phyloP scores from a whole-genome alignment of 2,329 filamentous ascomycete species.

The Biscogniauxia sp. region DNA sequence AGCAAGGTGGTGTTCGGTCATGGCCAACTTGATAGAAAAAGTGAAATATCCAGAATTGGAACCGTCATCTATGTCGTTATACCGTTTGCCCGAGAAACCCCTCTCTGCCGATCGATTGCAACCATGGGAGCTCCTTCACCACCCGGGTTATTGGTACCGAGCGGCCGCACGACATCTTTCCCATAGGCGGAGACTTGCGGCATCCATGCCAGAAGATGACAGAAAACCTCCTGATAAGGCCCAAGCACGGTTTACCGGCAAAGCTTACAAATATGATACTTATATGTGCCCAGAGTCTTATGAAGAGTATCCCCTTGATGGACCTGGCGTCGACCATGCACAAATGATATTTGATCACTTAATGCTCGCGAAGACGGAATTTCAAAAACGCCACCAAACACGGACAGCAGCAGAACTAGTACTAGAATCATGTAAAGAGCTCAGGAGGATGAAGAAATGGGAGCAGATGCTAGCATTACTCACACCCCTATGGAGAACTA shows the following conservation, averaged over 20 bases:
- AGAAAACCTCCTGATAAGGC: conserved; percentile 49
- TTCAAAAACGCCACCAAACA: conserved; percentile 50
- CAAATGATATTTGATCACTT: conserved; percentile 54
- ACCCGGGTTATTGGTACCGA: conserved; percentile 66
- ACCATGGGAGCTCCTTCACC: conserved; percentile 64
- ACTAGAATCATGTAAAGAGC: conserved; percentile 56
- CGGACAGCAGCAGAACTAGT: conserved; percentile 55
- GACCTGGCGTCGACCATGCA: conserved; percentile 53
- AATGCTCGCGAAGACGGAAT: conserved; percentile 51
- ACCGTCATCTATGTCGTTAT: conserved; percentile 44
- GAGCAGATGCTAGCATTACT: conserved; percentile 53
- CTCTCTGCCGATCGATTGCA: conserved; percentile 56
- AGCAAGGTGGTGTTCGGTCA: conserved; percentile 64
- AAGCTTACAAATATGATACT: conserved; percentile 59
- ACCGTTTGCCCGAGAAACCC: conserved; percentile 56
- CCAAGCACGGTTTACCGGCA: conserved; percentile 45
- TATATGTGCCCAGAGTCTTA: conserved; percentile 65
- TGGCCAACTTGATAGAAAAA: conserved; percentile 60
- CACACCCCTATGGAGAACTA: conserved; percentile 55
- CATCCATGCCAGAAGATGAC: conserved; percentile 58
- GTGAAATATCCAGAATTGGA: conserved; percentile 50
- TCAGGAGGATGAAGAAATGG: conserved; percentile 50
- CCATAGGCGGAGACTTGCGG: conserved; percentile 52
- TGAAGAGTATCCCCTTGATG: conserved; percentile 54
- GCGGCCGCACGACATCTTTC: conserved; percentile 56